Percentiles rank a stretch among this genome's conserved stretches.
Conservation (phyloP, 345 rosid species). For the Gossypium longicalyx region DNA sequence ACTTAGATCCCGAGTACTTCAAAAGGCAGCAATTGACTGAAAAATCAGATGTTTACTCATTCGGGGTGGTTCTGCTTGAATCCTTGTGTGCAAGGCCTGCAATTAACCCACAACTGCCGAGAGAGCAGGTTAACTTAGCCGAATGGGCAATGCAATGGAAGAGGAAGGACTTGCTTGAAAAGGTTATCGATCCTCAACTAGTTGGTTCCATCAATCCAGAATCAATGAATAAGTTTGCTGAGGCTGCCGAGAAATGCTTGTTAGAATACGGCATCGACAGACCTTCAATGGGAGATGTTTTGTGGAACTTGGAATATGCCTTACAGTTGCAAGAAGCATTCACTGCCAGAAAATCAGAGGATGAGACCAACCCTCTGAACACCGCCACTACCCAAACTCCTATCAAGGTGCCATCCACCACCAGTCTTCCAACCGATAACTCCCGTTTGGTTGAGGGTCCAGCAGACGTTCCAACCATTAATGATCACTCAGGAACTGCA, state of each 20-base stretch:
- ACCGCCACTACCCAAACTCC: slow-evolving; percentile 15
- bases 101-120: slow-evolving; percentile 41
- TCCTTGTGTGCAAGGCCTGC: slow-evolving; percentile 3
- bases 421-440: slow-evolving; percentile 20
- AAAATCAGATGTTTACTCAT: slow-evolving; percentile 54
- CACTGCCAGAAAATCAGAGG: slow-evolving; percentile 46
- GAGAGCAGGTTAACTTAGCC: slow-evolving; percentile 53
- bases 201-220: slow-evolving; percentile 35
- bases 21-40: slow-evolving; percentile 51
- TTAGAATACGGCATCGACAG: slow-evolving; percentile 49
- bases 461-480: slow-evolving; percentile 36
- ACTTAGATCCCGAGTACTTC: slow-evolving; percentile 53
- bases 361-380: slow-evolving; percentile 29
- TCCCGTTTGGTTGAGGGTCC: slow-evolving; percentile 25
- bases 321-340: slow-evolving; percentile 73
- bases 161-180: slow-evolving; percentile 44
- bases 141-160: slow-evolving; percentile 65
- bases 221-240: slow-evolving; percentile 46
- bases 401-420: slow-evolving; percentile 22
- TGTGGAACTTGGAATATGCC: slow-evolving; percentile 67
- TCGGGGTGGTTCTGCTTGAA: slow-evolving; percentile 48
- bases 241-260: slow-evolving; percentile 53
- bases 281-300: slow-evolving; percentile 55
- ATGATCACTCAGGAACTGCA: slow-evolving; percentile 65
- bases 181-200: slow-evolving; percentile 44